phyloP scores from a whole-genome alignment of 176 grass and related monocot species.

The Eragrostis nindensis region DNA sequence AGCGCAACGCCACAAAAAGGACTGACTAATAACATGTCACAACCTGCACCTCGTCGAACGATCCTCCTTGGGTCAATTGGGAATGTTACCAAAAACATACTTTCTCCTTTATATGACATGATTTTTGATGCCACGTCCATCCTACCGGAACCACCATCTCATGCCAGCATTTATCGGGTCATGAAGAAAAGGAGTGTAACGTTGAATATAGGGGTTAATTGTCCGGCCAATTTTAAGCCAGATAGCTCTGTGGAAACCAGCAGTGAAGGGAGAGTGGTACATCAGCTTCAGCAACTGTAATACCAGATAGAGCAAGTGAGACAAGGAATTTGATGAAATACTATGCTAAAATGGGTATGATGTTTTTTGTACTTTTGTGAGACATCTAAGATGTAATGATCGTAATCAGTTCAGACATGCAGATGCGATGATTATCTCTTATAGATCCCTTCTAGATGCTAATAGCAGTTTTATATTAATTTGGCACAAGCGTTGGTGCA shows the following conservation, averaged over 20 bases:
- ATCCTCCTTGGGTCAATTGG: constrained; percentile 19
- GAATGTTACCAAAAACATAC: constrained; percentile 33
- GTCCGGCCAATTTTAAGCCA: constrained; percentile 86
- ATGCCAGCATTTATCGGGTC: constrained; percentile 72
- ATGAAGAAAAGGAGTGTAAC: constrained; percentile 74
- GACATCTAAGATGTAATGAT: not conserved
- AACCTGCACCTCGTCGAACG: constrained; percentile 22
- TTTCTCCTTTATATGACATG: constrained; percentile 45
- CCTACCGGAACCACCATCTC: constrained; percentile 99
- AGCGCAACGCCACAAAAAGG: not conserved
- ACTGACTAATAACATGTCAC: constrained; percentile 11
- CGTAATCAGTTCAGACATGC: constrained; percentile 4
- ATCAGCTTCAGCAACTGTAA: constrained; percentile 90
- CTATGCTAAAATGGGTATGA: constrained; percentile 12
- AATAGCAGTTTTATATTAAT: constrained; percentile 5
- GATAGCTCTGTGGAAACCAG: constrained; percentile 76
- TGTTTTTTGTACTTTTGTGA: not conserved
- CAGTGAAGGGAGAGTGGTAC: constrained; percentile 86
- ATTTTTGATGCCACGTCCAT: constrained; percentile 23
- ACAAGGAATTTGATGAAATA: constrained; percentile 13
- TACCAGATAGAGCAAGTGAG: constrained; percentile 39
- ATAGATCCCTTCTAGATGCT: constrained; percentile 26
- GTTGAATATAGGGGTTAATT: constrained; percentile 67
- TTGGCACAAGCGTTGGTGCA: not conserved
- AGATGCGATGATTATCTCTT: constrained; percentile 11